Conservation (phyloP, 2,329 filamentous ascomycete genomes). For the Colletotrichum trifolii region DNA sequence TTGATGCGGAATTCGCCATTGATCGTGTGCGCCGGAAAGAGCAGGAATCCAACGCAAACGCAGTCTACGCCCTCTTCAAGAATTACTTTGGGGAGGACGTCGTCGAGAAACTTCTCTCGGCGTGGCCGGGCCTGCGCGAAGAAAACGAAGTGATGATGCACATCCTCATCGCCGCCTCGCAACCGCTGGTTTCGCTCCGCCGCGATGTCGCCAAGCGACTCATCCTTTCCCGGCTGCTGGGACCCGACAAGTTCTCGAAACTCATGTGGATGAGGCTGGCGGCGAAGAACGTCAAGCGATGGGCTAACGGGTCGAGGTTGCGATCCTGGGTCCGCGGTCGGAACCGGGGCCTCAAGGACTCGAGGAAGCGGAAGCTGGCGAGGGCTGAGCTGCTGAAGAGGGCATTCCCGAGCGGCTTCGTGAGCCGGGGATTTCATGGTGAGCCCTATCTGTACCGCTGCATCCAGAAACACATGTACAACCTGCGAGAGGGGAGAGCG, state of each 20-base stretch:
- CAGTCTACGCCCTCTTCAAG: not conserved
- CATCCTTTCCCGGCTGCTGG: not conserved
- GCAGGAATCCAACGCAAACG: no score
- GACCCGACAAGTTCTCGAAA: not conserved
- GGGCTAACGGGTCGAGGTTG: slow-evolving; percentile 1
- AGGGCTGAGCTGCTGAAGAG: slow-evolving; percentile 1
- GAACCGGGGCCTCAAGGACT: not conserved
- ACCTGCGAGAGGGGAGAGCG: not conserved
- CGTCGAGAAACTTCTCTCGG: slow-evolving; percentile 1
- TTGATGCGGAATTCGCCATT: no score
- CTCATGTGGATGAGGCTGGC: not conserved
- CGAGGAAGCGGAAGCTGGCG: not conserved
- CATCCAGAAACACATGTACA: not conserved
- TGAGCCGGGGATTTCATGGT: not conserved
- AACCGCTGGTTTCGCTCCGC: not conserved
- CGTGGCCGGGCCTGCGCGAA: not conserved
- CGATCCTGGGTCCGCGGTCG: not conserved
- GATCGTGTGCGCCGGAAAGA: no score
- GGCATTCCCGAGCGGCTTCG: not conserved
- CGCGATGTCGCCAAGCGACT: not conserved
- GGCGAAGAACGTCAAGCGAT: not conserved
- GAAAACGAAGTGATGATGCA: slow-evolving; percentile 3
- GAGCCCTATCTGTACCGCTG: not conserved
- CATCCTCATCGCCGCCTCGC: not conserved
- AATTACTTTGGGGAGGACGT: slow-evolving; percentile 3